These are phyloP conservation scores for Annulohypoxylon maeteangense DNA, from an alignment of 495 filamentous ascomycete genomes.

Conservation along the genomic window DNA sequence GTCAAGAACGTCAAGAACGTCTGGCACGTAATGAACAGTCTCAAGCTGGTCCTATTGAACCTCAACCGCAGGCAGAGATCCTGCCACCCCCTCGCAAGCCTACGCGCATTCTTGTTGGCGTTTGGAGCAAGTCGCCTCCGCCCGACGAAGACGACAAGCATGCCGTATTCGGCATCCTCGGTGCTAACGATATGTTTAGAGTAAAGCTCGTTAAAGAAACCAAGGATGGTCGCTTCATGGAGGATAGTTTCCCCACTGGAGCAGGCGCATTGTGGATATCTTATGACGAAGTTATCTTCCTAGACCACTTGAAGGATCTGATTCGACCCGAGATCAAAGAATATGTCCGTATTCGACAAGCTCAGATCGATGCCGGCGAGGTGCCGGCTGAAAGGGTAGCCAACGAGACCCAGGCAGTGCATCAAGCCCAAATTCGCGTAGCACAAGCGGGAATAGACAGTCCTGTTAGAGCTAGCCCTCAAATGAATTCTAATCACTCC, in stretches of 20 bases:
- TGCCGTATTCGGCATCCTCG: slow-evolving; percentile 63
- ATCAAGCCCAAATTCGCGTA: slow-evolving; percentile 57
- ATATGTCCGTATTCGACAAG: slow-evolving; percentile 62
- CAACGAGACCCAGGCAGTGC: slow-evolving; percentile 61
- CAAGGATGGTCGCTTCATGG: slow-evolving; percentile 58
- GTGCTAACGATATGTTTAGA: slow-evolving; percentile 64
- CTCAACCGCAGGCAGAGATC: slow-evolving; percentile 32
- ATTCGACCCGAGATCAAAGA: slow-evolving; percentile 63
- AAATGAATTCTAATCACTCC: background rate
- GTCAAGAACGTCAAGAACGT: background rate
- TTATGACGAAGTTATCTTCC: slow-evolving; percentile 64
- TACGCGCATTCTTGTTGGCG: slow-evolving; percentile 60
- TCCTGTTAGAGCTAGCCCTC: background rate
- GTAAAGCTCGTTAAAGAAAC: slow-evolving; percentile 63
- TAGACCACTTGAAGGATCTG: slow-evolving; percentile 57
- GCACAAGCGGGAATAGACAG: background rate
- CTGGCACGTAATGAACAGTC: slow-evolving; percentile 15
- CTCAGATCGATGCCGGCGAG: slow-evolving; percentile 60
- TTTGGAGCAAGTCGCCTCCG: slow-evolving; percentile 60
- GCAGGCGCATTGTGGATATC: slow-evolving; percentile 65
- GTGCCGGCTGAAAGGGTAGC: slow-evolving; percentile 52
- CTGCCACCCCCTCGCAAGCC: slow-evolving; percentile 47
- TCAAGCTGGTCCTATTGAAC: slow-evolving; percentile 6
- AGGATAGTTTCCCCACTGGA: slow-evolving; percentile 62
- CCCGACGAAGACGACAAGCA: slow-evolving; percentile 55